Evolutionary conservation across 2,329 filamentous ascomycete species (phyloP).

Genomic region (Coniella vitis): DNA sequence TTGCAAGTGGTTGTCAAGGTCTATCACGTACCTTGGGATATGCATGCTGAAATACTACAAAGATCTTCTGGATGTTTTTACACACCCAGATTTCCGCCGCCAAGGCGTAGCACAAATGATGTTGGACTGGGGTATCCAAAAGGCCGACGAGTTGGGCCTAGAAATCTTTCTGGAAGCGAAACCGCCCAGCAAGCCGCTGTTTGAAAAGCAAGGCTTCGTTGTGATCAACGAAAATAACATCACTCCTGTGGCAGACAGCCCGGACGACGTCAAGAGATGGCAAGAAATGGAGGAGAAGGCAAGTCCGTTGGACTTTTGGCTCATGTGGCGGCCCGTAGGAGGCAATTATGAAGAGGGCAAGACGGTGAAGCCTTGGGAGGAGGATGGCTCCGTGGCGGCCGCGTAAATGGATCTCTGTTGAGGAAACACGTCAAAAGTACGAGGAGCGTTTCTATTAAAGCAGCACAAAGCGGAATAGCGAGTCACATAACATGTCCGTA

Average conservation of each 20-base stretch:
- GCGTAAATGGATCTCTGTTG: too few species aligned
- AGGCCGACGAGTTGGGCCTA: constrained; percentile 19
- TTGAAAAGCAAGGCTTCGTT: constrained; percentile 19
- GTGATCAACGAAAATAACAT: constrained; percentile 20
- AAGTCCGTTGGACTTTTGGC: constrained; percentile 24
- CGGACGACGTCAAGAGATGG: constrained; percentile 20
- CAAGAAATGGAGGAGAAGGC: constrained; percentile 32
- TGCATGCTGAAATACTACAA: background rate
- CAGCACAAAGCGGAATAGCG: too few species aligned
- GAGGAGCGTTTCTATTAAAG: background rate
- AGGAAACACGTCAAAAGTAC: background rate
- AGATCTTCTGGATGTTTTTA: constrained; percentile 23
- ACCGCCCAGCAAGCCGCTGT: constrained; percentile 17
- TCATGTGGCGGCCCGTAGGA: constrained; percentile 18
- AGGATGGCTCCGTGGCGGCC: too few species aligned
- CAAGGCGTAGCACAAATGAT: constrained; percentile 19
- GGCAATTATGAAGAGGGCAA: constrained; percentile 8
- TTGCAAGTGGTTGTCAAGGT: too few species aligned
- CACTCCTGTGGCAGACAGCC: constrained; percentile 16
- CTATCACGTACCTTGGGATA: background rate
- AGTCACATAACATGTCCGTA: too few species aligned
- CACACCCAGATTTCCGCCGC: constrained; percentile 20
- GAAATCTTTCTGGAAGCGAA: constrained; percentile 23
- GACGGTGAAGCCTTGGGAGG: too few species aligned
- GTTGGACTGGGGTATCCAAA: constrained; percentile 21